Percentiles rank a stretch among this genome's conserved stretches.
Conservation (phyloP, 1,139 yeast species). For the Geotrichum macrosporum region DNA sequence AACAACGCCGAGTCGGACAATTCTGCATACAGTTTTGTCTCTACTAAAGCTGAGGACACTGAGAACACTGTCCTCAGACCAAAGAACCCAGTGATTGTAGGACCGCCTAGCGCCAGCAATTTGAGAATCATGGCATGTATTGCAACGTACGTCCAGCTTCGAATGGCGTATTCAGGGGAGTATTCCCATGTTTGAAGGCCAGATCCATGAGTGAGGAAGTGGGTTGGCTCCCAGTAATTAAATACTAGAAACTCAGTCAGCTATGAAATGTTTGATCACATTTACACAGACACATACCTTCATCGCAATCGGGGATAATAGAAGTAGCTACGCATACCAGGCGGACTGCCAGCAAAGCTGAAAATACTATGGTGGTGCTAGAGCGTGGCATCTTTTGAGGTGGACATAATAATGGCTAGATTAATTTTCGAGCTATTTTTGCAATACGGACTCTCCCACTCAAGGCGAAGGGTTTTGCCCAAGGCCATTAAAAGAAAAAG, state of each 20-base stretch:
- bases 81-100: not conserved
- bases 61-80: conserved; percentile 51
- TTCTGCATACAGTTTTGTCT: conserved; percentile 44
- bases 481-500: too few relatives aligned
- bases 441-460: not conserved
- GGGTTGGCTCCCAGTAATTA: conserved; percentile 91
- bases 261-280: not conserved
- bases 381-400: conserved; percentile 8
- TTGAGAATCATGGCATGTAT: conserved; percentile 36
- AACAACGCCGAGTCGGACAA: conserved; percentile 8
- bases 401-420: not conserved
- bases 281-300: conserved; percentile 38
- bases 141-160: conserved; percentile 69
- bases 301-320: conserved; percentile 83
- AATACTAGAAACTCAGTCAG: conserved; percentile 41
- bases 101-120: conserved; percentile 9
- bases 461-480: too few relatives aligned
- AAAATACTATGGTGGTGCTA: conserved; percentile 6
- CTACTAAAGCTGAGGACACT: conserved; percentile 51
- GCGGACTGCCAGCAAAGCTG: conserved; percentile 37
- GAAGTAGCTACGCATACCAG: conserved; percentile 50
- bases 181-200: conserved; percentile 98
- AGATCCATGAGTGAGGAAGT: conserved; percentile 68
- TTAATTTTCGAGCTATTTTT: not conserved
- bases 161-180: conserved; percentile 81